Evolutionary conservation across 2,329 filamentous ascomycete genomes (phyloP).

Genomic region (Curvularia lunata): DNA sequence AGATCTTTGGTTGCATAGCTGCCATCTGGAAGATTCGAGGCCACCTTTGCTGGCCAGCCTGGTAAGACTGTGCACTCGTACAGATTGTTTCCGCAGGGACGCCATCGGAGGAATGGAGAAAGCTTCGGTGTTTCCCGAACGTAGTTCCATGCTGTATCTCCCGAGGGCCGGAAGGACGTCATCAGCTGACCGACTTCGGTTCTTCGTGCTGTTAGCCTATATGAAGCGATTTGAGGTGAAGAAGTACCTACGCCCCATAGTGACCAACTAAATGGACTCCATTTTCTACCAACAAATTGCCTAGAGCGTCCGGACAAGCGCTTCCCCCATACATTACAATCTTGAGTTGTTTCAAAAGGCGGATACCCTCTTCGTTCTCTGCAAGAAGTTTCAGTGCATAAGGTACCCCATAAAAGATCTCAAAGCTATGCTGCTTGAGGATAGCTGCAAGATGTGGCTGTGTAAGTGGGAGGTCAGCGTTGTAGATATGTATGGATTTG

Average conservation of each 20-base stretch:
- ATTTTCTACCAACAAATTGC: slow-evolving; percentile 58
- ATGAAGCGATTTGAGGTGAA: not conserved
- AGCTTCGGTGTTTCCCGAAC: slow-evolving; percentile 53
- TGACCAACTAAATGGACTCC: slow-evolving; percentile 64
- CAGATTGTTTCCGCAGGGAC: slow-evolving; percentile 47
- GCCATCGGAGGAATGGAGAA: slow-evolving; percentile 52
- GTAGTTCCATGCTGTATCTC: slow-evolving; percentile 68
- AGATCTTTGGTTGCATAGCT: slow-evolving; percentile 49
- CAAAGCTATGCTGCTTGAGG: slow-evolving; percentile 43
- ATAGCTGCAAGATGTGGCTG: slow-evolving; percentile 25
- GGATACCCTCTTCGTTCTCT: slow-evolving; percentile 63
- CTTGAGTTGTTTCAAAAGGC: slow-evolving; percentile 56
- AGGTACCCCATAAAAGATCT: slow-evolving; percentile 69
- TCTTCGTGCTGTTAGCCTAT: slow-evolving; percentile 36
- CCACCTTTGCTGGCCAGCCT: slow-evolving; percentile 47
- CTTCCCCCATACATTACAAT: slow-evolving; percentile 65
- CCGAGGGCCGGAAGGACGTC: slow-evolving; percentile 62
- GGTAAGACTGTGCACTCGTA: slow-evolving; percentile 49
- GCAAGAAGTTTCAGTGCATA: slow-evolving; percentile 69
- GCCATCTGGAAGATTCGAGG: slow-evolving; percentile 28
- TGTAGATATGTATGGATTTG: slow-evolving; percentile 35
- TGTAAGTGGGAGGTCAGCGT: slow-evolving; percentile 34
- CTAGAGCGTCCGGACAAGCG: slow-evolving; percentile 64
- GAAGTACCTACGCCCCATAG: slow-evolving; percentile 58
- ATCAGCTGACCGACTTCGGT: slow-evolving; percentile 70